These are phyloP conservation scores for Solanum arcanum DNA, from an alignment of 257 asterid genomes.

Conservation along the genomic window DNA sequence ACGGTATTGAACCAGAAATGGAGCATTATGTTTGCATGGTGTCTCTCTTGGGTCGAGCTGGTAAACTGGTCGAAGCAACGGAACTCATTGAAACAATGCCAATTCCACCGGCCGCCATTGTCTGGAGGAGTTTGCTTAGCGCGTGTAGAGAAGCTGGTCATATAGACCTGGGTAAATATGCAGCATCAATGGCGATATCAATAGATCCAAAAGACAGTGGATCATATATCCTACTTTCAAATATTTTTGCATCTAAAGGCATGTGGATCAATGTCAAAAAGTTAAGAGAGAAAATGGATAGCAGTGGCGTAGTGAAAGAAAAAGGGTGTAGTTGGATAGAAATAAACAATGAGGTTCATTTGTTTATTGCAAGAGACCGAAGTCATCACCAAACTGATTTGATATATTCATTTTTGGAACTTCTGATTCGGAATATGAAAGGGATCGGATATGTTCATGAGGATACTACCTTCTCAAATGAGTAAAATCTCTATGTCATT, in stretches of 20 bases:
- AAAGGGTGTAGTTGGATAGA: slow-evolving; percentile 42
- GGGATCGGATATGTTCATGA: not conserved
- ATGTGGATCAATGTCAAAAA: slow-evolving; percentile 35
- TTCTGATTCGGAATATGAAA: slow-evolving; percentile 22
- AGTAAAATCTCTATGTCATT: not conserved
- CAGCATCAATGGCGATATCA: slow-evolving; percentile 26
- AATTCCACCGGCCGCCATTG: slow-evolving; percentile 14
- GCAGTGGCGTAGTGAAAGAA: slow-evolving; percentile 23
- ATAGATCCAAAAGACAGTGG: slow-evolving; percentile 33
- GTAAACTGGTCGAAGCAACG: slow-evolving; percentile 29
- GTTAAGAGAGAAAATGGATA: slow-evolving; percentile 33
- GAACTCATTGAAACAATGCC: slow-evolving; percentile 32
- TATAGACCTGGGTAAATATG: slow-evolving; percentile 23
- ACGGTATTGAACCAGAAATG: slow-evolving; percentile 30
- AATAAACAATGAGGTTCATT: slow-evolving; percentile 19
- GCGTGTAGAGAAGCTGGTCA: slow-evolving; percentile 24
- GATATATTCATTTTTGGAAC: slow-evolving; percentile 7
- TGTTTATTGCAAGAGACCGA: slow-evolving; percentile 18
- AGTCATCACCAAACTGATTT: slow-evolving; percentile 10
- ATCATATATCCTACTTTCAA: slow-evolving; percentile 33
- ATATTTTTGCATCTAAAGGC: slow-evolving; percentile 29
- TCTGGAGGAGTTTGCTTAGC: slow-evolving; percentile 42
- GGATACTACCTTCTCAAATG: not conserved
- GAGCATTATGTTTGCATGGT: slow-evolving; percentile 46
- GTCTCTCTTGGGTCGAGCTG: slow-evolving; percentile 40